Evolutionary conservation across 2,329 filamentous ascomycete species (phyloP).

Genomic region (Orbilia brochopaga): DNA sequence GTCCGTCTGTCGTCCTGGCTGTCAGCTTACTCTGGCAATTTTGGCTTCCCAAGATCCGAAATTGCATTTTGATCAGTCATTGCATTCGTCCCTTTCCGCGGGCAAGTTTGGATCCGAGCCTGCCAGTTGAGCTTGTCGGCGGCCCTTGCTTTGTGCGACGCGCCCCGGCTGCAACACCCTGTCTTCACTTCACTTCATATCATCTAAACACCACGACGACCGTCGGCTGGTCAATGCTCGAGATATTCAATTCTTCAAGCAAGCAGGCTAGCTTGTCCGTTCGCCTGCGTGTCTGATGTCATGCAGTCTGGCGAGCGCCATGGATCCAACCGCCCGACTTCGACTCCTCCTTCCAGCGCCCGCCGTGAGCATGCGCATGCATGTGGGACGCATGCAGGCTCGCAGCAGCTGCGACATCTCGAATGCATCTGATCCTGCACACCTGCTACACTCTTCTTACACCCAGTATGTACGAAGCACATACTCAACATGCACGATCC

Average conservation of each 20-base stretch:
- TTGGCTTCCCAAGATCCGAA: slow-evolving; percentile 10
- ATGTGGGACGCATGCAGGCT: neutral
- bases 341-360: neutral
- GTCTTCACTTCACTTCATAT: neutral
- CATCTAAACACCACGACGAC: neutral
- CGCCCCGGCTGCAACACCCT: slow-evolving; percentile 11
- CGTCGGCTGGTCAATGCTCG: no score
- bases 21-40: slow-evolving; percentile 26
- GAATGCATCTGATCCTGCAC: neutral
- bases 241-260: no score
- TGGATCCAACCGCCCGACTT: neutral
- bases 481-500: neutral
- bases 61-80: neutral
- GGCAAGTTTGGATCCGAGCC: slow-evolving; percentile 3
- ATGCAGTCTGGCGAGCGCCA: neutral
- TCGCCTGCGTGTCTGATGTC: neutral
- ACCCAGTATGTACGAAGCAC: no score
- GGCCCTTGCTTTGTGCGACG: slow-evolving; percentile 45
- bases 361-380: neutral
- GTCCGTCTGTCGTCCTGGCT: slow-evolving; percentile 1
- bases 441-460: no score
- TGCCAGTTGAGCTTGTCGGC: slow-evolving; percentile 12
- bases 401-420: neutral
- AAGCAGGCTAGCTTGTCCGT: no score
- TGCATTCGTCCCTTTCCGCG: neutral